Base-by-base conservation (phyloP, 208 protist species). In the Tritrichomonas foetus region DNA sequence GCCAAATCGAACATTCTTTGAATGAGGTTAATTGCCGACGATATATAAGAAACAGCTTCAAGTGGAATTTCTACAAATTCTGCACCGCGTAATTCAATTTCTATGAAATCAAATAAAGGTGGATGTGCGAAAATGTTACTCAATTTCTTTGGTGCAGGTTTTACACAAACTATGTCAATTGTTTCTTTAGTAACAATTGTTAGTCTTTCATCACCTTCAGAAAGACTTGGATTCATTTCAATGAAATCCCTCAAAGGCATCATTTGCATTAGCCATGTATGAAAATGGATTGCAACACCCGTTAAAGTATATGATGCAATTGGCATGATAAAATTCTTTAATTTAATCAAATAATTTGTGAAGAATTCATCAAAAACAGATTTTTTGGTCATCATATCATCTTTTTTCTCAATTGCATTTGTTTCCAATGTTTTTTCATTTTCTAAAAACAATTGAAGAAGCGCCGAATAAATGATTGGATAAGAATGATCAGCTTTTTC, bases 241-340 rank as follows among this genome's bases (percentile, higher is more conserved):
- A 53, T 89, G 78, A 89, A 89, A n/a, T 89, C 78, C 0, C 0
- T 20, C 0, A 89, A 30, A 39, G 78, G 5, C 3, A 89, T 57
- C 14, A 39, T 44, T 49, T 89, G 78, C 78, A 89, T 89, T 36
- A 89, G 20, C 78, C 78, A 89, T 20, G 78, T 89, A n/a, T 89
- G 78, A 47, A 89, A 89, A 39, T 89, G 78, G 9, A 1, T 5
- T 0, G 47, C 47, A 61, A 89, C 78, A 39, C 78, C 78, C 20
- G 25, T 5, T 20, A 47, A 39, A 39, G 53, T 16, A 61, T 61
- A 61, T 61, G 5, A 5, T 22, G 53, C 53, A 61, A 61, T 61
- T 61, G 53, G 53, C 53, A 16, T 61, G 16, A 61, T 61, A 61
- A 61, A 61, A 61, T 5, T 22, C 16, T 61, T 61, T 16, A 61